A percentile compares a stretch with the other conserved stretches of the same genome.
phyloP scores from a whole-genome alignment of 345 rosid species.

The Nasturtium officinale region DNA sequence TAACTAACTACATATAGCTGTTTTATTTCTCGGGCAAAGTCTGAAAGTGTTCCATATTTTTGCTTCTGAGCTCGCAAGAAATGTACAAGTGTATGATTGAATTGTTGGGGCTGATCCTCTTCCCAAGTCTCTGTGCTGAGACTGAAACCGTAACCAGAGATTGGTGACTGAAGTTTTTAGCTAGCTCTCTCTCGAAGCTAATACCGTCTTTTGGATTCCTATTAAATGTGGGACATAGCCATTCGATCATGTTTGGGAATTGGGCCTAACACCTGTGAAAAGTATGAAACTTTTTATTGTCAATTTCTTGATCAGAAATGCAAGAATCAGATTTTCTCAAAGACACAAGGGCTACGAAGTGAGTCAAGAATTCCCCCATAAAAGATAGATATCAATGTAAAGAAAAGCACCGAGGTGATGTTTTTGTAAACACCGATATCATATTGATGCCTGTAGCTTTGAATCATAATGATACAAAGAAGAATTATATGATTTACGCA shows the following conservation, averaged over 20 bases:
- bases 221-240: constrained; percentile 71
- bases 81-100: constrained; percentile 36
- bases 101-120: constrained; percentile 15
- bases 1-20: no score
- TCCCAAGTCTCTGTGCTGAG: not conserved
- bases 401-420: constrained; percentile 55
- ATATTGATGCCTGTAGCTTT: constrained; percentile 65
- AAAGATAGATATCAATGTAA: constrained; percentile 8
- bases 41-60: not conserved
- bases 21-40: not conserved
- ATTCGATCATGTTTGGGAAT: constrained; percentile 68
- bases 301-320: constrained; percentile 7
- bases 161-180: not conserved
- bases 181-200: constrained; percentile 53
- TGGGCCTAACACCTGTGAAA: constrained; percentile 74
- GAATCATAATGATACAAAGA: constrained; percentile 67
- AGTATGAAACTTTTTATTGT: constrained; percentile 13
- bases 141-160: not conserved
- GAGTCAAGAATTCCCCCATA: constrained; percentile 7
- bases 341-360: not conserved
- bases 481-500: constrained; percentile 3
- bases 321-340: not conserved
- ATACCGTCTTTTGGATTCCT: constrained; percentile 71
- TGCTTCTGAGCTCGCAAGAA: constrained; percentile 21
- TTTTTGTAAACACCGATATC: constrained; percentile 63